Evolutionary conservation across 495 filamentous ascomycete species (phyloP).

Genomic region (Aspergillus hancockii): DNA sequence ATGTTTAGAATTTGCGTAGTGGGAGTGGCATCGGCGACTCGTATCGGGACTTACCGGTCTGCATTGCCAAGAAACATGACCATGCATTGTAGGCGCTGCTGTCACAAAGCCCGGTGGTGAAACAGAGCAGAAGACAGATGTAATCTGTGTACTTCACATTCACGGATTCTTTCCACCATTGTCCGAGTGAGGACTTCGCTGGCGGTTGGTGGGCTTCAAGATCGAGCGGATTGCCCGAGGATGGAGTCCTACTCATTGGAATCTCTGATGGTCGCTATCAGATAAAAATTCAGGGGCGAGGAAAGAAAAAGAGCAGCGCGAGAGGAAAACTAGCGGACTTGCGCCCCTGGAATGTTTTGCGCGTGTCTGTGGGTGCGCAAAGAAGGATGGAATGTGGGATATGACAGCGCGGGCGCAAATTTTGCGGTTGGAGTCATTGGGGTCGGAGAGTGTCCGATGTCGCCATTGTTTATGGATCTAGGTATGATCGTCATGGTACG

Average conservation of each 20-base stretch:
- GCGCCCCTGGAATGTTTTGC: neutral
- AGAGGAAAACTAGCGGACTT: neutral
- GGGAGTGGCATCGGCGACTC: neutral
- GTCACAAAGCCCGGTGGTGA: conserved; percentile 61
- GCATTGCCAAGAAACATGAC: conserved; percentile 64
- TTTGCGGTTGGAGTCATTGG: conserved; percentile 10
- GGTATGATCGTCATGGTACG: neutral
- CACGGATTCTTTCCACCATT: conserved; percentile 40
- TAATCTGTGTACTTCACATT: conserved; percentile 49
- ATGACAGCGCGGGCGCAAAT: conserved; percentile 1
- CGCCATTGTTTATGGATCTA: conserved; percentile 4
- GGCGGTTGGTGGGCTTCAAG: conserved; percentile 19
- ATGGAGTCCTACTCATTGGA: neutral
- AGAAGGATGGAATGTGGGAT: neutral
- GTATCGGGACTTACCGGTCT: conserved; percentile 49
- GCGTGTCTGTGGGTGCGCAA: neutral
- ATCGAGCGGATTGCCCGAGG: conserved; percentile 3
- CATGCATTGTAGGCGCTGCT: conserved; percentile 63
- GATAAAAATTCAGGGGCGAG: neutral
- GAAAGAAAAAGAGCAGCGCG: neutral
- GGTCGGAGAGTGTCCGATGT: conserved; percentile 14
- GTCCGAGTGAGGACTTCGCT: neutral
- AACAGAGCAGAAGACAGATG: conserved; percentile 55
- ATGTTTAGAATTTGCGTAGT: conserved; percentile 4
- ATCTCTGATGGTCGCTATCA: neutral